Evolutionary conservation across 2,329 filamentous ascomycete species (phyloP), one percentile per base, ranked within the genome.

Genomic region (Aspergillus candidus): DNA sequence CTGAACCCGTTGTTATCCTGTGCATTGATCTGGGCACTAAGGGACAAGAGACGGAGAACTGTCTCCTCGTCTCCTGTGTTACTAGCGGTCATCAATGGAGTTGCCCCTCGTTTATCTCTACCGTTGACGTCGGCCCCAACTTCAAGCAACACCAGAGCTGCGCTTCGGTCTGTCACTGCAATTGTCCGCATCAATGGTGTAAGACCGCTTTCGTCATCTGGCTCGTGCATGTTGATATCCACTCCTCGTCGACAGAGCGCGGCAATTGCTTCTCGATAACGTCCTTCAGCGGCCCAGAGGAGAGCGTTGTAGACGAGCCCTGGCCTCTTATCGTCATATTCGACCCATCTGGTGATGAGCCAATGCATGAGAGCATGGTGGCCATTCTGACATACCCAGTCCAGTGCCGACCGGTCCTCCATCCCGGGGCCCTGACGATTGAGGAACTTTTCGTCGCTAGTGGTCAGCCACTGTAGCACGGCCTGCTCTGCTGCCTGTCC

Each of bases 101-200:
- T 42, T 31, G 15, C 14, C 22, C 46, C n/a, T 2, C n/a, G 40
- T 32, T 11, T 1, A 6, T 35, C n/a, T 2, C 13, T 37, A 5
- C 48, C 46, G 11, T 58, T 46, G 1, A 48, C 41, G 41, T 55
- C 35, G 2, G 58, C 59, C 2, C 52, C 54, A 36, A 54, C 45
- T 4, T 40, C 33, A 2, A 60, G 50, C 4, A 60, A 32, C 6
- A 7, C 43, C 8, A 36, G 17, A 11, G 43, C 17, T 2, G 50
- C 53, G 6, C 43, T 35, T 4, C 44, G 12, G 32, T 57, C 39
- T 1, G 13, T 32, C 0, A 10, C 13, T 2, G 11, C 30, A 8
- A 53, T 32, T 4, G 14, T 13, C n/a, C 52, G 37, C 4, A 51
- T 40, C 7, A 62, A 30, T 0, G 53, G 46, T 0, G 57, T 55